phyloP scores from a whole-genome alignment of 306 rosid species.

The Pyrus pyrifolia region DNA sequence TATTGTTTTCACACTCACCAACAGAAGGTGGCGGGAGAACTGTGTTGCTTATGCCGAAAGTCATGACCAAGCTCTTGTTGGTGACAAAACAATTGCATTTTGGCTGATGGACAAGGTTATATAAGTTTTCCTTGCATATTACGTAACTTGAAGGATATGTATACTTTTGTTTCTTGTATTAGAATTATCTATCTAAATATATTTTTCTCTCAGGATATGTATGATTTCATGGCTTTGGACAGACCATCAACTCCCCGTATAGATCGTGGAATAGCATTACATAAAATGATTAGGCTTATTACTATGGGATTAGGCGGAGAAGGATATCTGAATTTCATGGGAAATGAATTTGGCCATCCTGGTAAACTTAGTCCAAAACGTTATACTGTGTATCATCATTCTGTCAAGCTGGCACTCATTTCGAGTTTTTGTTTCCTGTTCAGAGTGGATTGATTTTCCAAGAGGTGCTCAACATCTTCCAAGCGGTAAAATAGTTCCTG shows the following conservation, averaged over 20 bases:
- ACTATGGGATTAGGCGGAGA: constrained; percentile 96
- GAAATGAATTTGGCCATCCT: constrained; percentile 99
- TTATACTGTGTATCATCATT: neutral
- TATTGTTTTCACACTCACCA: constrained; percentile 70
- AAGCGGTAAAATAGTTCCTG: constrained; percentile 48
- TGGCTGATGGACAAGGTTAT: constrained; percentile 99
- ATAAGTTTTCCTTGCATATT: neutral
- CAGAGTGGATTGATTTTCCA: constrained; percentile 99
- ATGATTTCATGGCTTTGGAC: constrained; percentile 88
- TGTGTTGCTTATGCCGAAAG: constrained; percentile 96
- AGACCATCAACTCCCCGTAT: constrained; percentile 69
- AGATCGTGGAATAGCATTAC: constrained; percentile 96
- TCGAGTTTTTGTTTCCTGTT: constrained; percentile 2
- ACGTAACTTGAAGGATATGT: neutral
- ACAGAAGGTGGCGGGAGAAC: constrained; percentile 95
- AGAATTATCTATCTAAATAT: constrained; percentile 5
- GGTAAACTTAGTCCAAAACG: constrained; percentile 41
- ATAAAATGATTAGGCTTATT: constrained; percentile 96
- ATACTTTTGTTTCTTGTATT: neutral
- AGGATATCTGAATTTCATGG: constrained; percentile 98
- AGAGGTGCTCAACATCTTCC: constrained; percentile 75
- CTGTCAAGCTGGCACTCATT: constrained; percentile 5
- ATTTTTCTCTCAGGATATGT: constrained; percentile 80
- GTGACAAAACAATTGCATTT: constrained; percentile 96
- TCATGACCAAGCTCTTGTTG: constrained; percentile 99